These are phyloP conservation scores for Entomortierella beljakovae DNA, from an alignment of 192 early-diverging fungal genomes.

Conservation along the genomic window DNA sequence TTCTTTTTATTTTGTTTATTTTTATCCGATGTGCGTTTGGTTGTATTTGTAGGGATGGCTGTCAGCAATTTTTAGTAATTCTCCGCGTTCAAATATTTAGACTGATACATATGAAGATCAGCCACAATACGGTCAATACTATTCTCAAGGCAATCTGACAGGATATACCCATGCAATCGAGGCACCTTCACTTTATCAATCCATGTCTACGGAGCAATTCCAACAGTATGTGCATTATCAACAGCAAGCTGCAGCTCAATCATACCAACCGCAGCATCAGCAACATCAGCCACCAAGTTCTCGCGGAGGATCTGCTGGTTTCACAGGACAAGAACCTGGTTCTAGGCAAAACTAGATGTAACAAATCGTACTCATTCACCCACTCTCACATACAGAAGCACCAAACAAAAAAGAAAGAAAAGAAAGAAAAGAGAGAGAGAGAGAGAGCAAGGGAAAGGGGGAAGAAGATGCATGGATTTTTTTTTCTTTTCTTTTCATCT, in stretches of 20 bases:
- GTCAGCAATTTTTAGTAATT: background rate
- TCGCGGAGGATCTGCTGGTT: conserved; percentile 22
- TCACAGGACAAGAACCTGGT: conserved; percentile 4
- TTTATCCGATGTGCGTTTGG: background rate
- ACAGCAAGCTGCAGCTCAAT: conserved; percentile 16
- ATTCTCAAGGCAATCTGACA: conserved; percentile 30
- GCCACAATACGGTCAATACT: conserved; percentile 33
- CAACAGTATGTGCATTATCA: conserved; percentile 47
- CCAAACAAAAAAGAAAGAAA: too few relatives aligned
- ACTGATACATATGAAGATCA: conserved; percentile 32
- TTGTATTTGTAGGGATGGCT: background rate
- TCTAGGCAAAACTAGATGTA: background rate
- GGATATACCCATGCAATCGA: conserved; percentile 46
- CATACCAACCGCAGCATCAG: conserved; percentile 37
- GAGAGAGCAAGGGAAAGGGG: too few relatives aligned
- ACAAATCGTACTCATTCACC: too few relatives aligned
- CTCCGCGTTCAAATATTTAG: background rate
- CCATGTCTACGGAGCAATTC: conserved; percentile 41
- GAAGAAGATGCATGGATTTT: too few relatives aligned
- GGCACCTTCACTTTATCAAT: conserved; percentile 22
- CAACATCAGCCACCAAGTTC: conserved; percentile 28
- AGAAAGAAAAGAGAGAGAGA: too few relatives aligned
- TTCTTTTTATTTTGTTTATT: conserved; percentile 56
- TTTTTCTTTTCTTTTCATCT: too few relatives aligned
- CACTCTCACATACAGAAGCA: too few relatives aligned